These are phyloP conservation scores for Suhomyces yuchorum DNA, from an alignment of 1,139 yeast species.

Conservation along the genomic window DNA sequence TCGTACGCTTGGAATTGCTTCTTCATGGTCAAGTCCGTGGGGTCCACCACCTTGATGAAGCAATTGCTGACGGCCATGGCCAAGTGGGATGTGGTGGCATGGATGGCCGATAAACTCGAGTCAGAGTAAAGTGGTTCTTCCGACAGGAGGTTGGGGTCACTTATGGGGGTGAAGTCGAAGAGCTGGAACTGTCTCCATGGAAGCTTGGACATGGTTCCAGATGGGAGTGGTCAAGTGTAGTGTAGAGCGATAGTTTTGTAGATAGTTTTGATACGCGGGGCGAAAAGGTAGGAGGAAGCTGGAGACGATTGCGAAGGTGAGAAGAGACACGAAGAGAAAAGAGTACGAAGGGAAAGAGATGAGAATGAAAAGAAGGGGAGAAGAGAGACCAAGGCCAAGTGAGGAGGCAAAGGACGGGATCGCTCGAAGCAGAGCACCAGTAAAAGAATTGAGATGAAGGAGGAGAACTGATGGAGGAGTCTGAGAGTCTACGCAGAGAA, in stretches of 20 bases:
- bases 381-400: too few relatives aligned
- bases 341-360: background rate
- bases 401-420: too few relatives aligned
- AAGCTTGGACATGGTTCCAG: conserved; percentile 17
- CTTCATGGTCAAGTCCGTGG: conserved; percentile 46
- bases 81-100: conserved; percentile 55
- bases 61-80: conserved; percentile 61
- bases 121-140: conserved; percentile 76
- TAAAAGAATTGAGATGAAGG: too few relatives aligned
- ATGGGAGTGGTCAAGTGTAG: background rate
- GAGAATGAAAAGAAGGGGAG: too few relatives aligned
- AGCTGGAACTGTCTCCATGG: conserved; percentile 89
- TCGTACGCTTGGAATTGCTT: conserved; percentile 65
- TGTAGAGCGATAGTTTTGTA: background rate
- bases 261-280: background rate
- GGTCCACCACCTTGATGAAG: conserved; percentile 56
- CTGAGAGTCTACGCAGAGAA: too few relatives aligned
- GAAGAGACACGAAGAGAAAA: background rate
- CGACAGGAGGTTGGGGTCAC: conserved; percentile 76
- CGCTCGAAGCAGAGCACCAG: too few relatives aligned
- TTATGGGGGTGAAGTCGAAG: conserved; percentile 79
- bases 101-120: conserved; percentile 63
- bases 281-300: background rate
- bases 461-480: too few relatives aligned
- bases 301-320: background rate